phyloP scores from a whole-genome alignment of 106 monocot species.

The Iris macrosiphon region DNA sequence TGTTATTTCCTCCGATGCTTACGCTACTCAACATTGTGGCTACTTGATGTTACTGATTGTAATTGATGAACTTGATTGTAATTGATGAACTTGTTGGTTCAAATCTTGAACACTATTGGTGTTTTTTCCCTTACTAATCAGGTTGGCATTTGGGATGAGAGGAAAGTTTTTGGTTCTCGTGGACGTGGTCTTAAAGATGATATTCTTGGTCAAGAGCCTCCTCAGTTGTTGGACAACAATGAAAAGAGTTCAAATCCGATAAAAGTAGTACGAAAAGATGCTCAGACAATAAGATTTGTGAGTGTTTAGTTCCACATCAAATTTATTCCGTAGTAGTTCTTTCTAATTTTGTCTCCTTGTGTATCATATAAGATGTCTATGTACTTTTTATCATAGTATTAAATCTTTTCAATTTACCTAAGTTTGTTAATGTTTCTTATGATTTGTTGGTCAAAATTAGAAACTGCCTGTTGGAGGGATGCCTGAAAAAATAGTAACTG shows the following conservation, averaged over 20 bases:
- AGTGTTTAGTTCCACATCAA: slow-evolving; percentile 17
- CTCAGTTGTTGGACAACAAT: slow-evolving; percentile 41
- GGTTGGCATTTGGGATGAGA: slow-evolving; percentile 96
- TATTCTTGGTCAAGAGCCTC: slow-evolving; percentile 57
- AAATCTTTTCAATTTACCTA: not conserved
- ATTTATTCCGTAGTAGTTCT: slow-evolving; percentile 2
- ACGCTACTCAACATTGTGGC: not conserved
- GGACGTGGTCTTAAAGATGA: slow-evolving; percentile 73
- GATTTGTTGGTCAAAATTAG: slow-evolving; percentile 25
- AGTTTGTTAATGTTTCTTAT: not conserved
- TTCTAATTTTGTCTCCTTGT: no score
- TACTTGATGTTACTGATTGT: not conserved
- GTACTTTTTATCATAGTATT: not conserved
- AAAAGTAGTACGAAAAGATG: slow-evolving; percentile 78
- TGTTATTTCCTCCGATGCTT: not conserved
- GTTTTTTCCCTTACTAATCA: slow-evolving; percentile 20
- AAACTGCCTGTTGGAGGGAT: slow-evolving; percentile 91
- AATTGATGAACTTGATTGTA: not conserved
- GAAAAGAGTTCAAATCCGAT: slow-evolving; percentile 58
- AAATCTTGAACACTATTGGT: not conserved
- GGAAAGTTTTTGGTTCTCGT: slow-evolving; percentile 98
- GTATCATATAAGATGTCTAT: no score
- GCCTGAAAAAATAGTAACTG: slow-evolving; percentile 91
- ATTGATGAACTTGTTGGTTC: no score
- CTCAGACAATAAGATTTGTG: slow-evolving; percentile 73